Percentiles rank a stretch among this genome's conserved stretches.
These are phyloP conservation scores for Vickermania spadyakhi DNA, from an alignment of 208 protist species.

Conservation along the genomic window DNA sequence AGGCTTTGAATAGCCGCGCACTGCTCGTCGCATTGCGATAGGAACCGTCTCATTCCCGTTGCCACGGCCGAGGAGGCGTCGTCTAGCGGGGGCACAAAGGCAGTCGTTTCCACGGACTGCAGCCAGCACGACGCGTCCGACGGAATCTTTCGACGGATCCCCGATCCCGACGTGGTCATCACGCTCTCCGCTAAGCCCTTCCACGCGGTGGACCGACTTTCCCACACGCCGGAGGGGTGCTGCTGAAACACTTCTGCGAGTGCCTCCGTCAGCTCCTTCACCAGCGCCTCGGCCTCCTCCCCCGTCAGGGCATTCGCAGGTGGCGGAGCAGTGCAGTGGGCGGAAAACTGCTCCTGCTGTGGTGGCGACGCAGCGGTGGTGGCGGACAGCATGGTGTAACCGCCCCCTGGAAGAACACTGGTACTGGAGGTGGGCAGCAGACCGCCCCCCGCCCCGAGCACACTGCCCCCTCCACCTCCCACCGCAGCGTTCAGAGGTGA, in stretches of 20 bases:
- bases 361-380: background rate
- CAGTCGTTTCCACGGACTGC: background rate
- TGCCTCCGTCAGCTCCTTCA: background rate
- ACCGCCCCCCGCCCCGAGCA: background rate
- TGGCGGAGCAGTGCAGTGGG: background rate
- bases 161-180: background rate
- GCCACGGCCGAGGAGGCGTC: background rate
- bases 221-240: background rate
- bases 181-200: too few species aligned
- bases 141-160: background rate
- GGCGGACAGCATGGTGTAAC: background rate
- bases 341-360: background rate
- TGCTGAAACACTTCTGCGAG: background rate
- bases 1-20: background rate
- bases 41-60: background rate
- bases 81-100: background rate
- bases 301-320: background rate
- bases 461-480: constrained; percentile 6
- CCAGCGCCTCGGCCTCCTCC: background rate
- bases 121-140: background rate
- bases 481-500: constrained; percentile 6
- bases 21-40: background rate
- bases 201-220: background rate
- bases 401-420: background rate
- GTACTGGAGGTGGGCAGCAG: background rate